These are phyloP conservation scores for Wallacemonas collosoma DNA, from an alignment of 208 protist genomes.

Conservation along the genomic window DNA sequence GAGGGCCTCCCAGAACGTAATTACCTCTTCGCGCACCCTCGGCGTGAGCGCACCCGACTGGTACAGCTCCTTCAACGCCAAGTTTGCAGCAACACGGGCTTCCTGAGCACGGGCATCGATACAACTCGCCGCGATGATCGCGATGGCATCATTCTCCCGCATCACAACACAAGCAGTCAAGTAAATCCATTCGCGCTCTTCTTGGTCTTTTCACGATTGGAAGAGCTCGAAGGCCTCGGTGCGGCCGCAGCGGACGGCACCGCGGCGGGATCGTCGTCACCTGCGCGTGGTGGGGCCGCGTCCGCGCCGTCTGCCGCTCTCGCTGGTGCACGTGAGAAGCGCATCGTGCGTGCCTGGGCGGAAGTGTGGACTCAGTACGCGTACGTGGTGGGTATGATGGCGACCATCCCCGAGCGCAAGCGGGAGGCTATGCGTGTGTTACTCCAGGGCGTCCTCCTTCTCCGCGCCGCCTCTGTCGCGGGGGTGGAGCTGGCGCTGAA, in stretches of 20 bases:
- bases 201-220: conserved; percentile 74
- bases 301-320: not conserved
- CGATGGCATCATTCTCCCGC: conserved; percentile 62
- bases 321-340: conserved; percentile 35
- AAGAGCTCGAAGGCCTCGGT: conserved; percentile 44
- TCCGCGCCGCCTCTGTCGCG: conserved; percentile 73
- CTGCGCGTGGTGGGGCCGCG: not conserved
- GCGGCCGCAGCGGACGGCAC: conserved; percentile 1
- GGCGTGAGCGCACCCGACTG: conserved; percentile 60
- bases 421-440: conserved; percentile 79
- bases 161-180: conserved; percentile 73
- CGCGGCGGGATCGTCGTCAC: not conserved
- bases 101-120: conserved; percentile 73
- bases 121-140: conserved; percentile 61
- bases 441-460: conserved; percentile 75
- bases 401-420: conserved; percentile 70
- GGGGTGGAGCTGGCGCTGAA: conserved; percentile 74
- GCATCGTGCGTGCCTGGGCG: conserved; percentile 77
- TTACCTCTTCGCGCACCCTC: conserved; percentile 61
- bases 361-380: conserved; percentile 88
- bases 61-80: conserved; percentile 84
- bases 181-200: conserved; percentile 86
- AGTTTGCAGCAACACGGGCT: conserved; percentile 77
- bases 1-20: conserved; percentile 75
- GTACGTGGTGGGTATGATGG: conserved; percentile 53